A percentile compares a stretch with the other conserved stretches of the same genome.
phyloP scores from a whole-genome alignment of 1,139 yeast species.

The Blastobotrys niveus region DNA sequence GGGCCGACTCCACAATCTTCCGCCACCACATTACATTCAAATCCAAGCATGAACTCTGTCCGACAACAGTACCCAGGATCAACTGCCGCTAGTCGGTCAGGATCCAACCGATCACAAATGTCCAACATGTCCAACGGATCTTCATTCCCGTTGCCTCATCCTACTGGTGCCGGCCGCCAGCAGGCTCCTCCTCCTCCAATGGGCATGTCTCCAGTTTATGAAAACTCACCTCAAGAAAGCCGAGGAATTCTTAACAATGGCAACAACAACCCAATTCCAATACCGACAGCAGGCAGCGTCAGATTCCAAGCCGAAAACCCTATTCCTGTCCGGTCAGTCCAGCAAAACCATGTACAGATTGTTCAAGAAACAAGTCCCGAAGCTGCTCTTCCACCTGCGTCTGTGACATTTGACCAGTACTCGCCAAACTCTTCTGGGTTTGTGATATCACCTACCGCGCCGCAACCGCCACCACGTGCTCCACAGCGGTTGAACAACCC shows the following conservation, averaged over 20 bases:
- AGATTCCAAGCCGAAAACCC: conserved; percentile 3
- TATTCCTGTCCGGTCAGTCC: conserved; percentile 9
- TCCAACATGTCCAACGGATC: conserved; percentile 4
- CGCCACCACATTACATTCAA: background rate
- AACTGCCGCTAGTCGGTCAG: background rate
- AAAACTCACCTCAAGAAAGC: background rate
- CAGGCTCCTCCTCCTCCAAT: background rate
- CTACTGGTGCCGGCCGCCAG: conserved; percentile 5
- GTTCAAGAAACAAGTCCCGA: conserved; percentile 9
- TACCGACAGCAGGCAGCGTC: conserved; percentile 4
- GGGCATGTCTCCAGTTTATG: conserved; percentile 6
- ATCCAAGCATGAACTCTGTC: background rate
- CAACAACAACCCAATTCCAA: background rate
- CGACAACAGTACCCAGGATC: conserved; percentile 3
- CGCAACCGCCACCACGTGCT: conserved; percentile 2
- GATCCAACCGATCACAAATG: background rate
- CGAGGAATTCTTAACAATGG: background rate
- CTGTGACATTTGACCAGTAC: conserved; percentile 13
- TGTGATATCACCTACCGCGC: background rate
- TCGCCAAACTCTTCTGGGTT: background rate
- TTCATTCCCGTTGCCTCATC: no score
- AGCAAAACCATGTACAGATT: conserved; percentile 1
- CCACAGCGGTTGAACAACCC: conserved; percentile 5
- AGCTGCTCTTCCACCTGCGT: conserved; percentile 12
- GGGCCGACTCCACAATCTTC: conserved; percentile 6